Percentiles rank a stretch among this genome's conserved stretches.
Evolutionary conservation across 1,139 yeast species (phyloP).

Genomic region (Taphrina communis): DNA sequence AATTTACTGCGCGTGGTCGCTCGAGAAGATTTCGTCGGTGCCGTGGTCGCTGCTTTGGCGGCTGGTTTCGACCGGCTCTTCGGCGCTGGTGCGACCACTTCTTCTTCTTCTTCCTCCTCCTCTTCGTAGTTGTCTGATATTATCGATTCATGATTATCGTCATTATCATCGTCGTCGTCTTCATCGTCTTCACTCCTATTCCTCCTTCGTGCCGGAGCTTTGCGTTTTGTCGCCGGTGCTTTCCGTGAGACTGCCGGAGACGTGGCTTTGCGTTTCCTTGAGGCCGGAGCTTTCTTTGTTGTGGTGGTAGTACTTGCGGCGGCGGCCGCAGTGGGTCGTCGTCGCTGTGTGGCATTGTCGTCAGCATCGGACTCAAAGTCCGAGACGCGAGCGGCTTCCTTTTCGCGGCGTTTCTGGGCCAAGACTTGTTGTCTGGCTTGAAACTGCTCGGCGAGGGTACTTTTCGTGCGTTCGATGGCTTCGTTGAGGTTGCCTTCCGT

Average conservation of each 20-base stretch:
- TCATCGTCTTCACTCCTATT: background rate
- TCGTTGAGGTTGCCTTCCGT: constrained; percentile 52
- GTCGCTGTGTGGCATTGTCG: no score
- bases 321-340: background rate
- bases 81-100: constrained; percentile 1
- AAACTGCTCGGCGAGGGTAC: constrained; percentile 17
- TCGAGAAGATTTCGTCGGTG: background rate
- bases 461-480: constrained; percentile 48
- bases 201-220: constrained; percentile 8
- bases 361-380: constrained; percentile 35
- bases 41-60: constrained; percentile 4
- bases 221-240: constrained; percentile 2
- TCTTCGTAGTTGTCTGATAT: constrained; percentile 16
- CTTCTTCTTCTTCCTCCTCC: background rate
- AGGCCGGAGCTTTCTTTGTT: background rate
- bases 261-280: constrained; percentile 11
- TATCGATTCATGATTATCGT: constrained; percentile 2
- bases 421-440: constrained; percentile 9
- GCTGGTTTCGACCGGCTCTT: constrained; percentile 5
- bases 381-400: constrained; percentile 17
- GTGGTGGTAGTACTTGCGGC: constrained; percentile 11
- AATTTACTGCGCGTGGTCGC: constrained; percentile 1
- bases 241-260: background rate
- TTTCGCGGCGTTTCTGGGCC: constrained; percentile 7
- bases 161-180: constrained; percentile 18